Conservation (phyloP, 2,329 filamentous ascomycete genomes). For the Trematosphaeria pertusa region DNA sequence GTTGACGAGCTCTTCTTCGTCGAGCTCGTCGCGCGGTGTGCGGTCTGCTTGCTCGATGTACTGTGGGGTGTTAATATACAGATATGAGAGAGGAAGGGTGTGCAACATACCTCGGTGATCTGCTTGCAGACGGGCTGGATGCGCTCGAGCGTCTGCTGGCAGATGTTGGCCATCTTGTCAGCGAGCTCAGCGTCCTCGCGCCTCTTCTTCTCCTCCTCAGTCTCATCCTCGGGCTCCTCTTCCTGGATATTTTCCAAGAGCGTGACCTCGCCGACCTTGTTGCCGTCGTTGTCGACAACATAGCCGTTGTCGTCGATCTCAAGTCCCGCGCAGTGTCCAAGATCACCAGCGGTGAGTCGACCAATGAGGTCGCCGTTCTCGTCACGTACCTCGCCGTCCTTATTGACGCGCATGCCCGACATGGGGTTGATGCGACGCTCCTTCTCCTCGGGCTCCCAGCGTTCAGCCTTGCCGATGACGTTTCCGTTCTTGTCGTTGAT, state of each 20-base stretch:
- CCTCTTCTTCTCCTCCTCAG: slow-evolving; percentile 51
- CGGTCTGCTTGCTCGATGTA: slow-evolving; percentile 81
- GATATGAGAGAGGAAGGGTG: not conserved
- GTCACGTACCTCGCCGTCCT: slow-evolving; percentile 60
- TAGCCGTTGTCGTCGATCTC: slow-evolving; percentile 62
- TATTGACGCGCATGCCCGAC: slow-evolving; percentile 62
- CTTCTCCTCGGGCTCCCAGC: slow-evolving; percentile 62
- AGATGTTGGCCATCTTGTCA: slow-evolving; percentile 73
- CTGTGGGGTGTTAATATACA: slow-evolving; percentile 52
- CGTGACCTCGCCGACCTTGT: slow-evolving; percentile 69
- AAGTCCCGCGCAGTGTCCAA: slow-evolving; percentile 60
- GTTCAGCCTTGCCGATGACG: slow-evolving; percentile 59
- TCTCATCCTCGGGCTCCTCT: slow-evolving; percentile 62
- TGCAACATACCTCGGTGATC: slow-evolving; percentile 73
- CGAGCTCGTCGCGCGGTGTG: slow-evolving; percentile 83
- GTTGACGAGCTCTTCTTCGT: slow-evolving; percentile 87
- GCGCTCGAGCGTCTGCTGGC: slow-evolving; percentile 81
- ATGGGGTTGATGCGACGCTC: slow-evolving; percentile 66
- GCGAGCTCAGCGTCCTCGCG: slow-evolving; percentile 78
- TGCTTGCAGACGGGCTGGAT: slow-evolving; percentile 85
- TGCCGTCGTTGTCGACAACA: slow-evolving; percentile 63
- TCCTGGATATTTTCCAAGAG: slow-evolving; percentile 68
- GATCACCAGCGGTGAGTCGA: slow-evolving; percentile 58
- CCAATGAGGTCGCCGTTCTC: slow-evolving; percentile 59
- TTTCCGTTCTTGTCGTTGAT: slow-evolving; percentile 63